phyloP scores from a whole-genome alignment of 768 basidiomycete genomes.

The Lyophyllum shimeji region DNA sequence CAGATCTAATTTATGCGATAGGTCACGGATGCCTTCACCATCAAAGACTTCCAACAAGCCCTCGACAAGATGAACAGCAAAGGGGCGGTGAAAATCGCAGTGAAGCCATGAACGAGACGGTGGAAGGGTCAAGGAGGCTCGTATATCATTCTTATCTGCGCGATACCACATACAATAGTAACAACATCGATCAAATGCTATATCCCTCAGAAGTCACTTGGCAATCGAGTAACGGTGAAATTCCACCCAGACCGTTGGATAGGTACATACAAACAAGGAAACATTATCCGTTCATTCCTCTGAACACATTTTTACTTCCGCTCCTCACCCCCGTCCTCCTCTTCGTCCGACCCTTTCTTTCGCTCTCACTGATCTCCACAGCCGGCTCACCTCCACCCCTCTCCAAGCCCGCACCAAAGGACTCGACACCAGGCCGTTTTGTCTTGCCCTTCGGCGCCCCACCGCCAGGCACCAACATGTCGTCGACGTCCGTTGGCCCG shows the following conservation, averaged over 20 bases:
- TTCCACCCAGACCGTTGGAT: neutral
- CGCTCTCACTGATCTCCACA: conserved; percentile 56
- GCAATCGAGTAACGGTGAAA: neutral
- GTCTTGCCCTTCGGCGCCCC: conserved; percentile 31
- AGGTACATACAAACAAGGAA: neutral
- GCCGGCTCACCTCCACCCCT: conserved; percentile 58
- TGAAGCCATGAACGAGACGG: conserved; percentile 32
- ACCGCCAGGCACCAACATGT: conserved; percentile 22
- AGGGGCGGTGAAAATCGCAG: conserved; percentile 50
- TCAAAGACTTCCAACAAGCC: conserved; percentile 63
- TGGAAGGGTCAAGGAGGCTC: neutral
- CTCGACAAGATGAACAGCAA: conserved; percentile 66
- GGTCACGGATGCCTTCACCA: conserved; percentile 57
- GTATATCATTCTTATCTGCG: neutral
- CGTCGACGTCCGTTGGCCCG: conserved; percentile 33
- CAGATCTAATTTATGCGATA: conserved; percentile 2
- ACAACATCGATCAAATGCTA: neutral
- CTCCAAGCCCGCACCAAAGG: conserved; percentile 89
- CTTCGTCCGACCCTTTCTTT: conserved; percentile 76
- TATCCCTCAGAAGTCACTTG: neutral
- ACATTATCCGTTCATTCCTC: conserved; percentile 29
- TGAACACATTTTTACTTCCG: conserved; percentile 87
- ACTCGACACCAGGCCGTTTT: conserved; percentile 65
- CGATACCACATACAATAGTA: neutral
- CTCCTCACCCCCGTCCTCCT: conserved; percentile 80